Conservation (phyloP, 2,329 filamentous ascomycete genomes). For the Aspergillus neoniger region DNA sequence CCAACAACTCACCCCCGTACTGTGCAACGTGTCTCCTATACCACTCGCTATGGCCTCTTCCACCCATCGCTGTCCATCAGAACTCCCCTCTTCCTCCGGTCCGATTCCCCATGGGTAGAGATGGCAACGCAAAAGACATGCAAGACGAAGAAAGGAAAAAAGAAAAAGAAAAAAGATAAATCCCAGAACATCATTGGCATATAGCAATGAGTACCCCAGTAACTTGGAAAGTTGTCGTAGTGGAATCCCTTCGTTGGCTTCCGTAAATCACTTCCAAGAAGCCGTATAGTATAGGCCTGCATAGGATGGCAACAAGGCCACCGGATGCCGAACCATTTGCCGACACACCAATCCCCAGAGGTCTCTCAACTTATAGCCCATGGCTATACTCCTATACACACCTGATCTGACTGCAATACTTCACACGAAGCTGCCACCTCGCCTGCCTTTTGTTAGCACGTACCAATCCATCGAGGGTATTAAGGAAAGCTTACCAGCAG, state of each 20-base stretch:
- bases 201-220: slow-evolving; percentile 4
- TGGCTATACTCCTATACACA: slow-evolving; percentile 10
- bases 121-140: slow-evolving; percentile 15
- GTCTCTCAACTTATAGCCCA: slow-evolving; percentile 7
- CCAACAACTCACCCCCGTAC: not conserved
- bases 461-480: not conserved
- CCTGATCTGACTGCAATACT: slow-evolving; percentile 8
- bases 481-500: slow-evolving; percentile 13
- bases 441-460: slow-evolving; percentile 12
- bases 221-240: slow-evolving; percentile 3
- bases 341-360: slow-evolving; percentile 8
- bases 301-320: slow-evolving; percentile 5
- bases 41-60: not conserved
- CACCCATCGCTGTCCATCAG: not conserved
- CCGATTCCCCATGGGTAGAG: not conserved
- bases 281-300: slow-evolving; percentile 13
- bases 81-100: not conserved
- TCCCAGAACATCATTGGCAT: slow-evolving; percentile 9
- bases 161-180: slow-evolving; percentile 19
- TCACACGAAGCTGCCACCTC: slow-evolving; percentile 7
- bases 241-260: slow-evolving; percentile 10
- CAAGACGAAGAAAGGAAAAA: slow-evolving; percentile 16
- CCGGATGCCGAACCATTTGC: not conserved
- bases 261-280: slow-evolving; percentile 9
- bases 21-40: not conserved